These are phyloP conservation scores for Dispira parvispora DNA, from an alignment of 192 early-diverging fungal species.

Conservation along the genomic window DNA sequence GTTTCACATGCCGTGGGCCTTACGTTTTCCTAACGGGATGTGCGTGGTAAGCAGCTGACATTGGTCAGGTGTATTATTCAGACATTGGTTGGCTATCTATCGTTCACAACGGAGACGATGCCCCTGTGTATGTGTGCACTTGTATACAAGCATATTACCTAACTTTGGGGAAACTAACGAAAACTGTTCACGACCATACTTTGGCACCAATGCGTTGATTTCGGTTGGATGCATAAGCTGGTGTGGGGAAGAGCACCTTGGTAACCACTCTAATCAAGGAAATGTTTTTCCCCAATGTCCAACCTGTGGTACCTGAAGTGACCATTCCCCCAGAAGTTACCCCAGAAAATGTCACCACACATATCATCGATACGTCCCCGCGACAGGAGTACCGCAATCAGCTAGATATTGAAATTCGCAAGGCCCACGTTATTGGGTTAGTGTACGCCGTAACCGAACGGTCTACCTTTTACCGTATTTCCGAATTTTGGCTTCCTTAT, in stretches of 20 bases:
- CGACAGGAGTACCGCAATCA: slow-evolving; percentile 76
- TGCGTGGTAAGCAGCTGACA: no score
- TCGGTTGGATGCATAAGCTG: slow-evolving; percentile 24
- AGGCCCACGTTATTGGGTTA: slow-evolving; percentile 96
- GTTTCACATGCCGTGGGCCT: no score
- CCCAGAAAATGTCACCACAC: slow-evolving; percentile 87
- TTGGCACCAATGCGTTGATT: no score
- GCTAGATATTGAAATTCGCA: slow-evolving; percentile 84
- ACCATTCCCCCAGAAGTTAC: slow-evolving; percentile 98
- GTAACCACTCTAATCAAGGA: slow-evolving; percentile 97
- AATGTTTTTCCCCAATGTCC: slow-evolving; percentile 85
- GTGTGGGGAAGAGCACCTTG: slow-evolving; percentile 92
- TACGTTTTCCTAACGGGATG: no score
- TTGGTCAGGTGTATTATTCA: no score
- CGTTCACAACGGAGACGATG: no score
- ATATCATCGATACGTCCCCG: slow-evolving; percentile 89
- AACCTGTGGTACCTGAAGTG: slow-evolving; percentile 98
- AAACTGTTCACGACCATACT: no score
- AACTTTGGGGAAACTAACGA: no score
- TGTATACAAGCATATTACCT: no score
- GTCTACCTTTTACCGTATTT: slow-evolving; percentile 69
- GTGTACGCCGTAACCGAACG: slow-evolving; percentile 84
- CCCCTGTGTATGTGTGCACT: no score
- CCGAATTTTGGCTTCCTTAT: slow-evolving; percentile 84
- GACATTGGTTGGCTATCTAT: no score